A percentile compares a stretch with the other conserved stretches of the same genome.
Conservation (phyloP, 2,329 filamentous ascomycete genomes). For the Aspergillus pseudoglaucus region DNA sequence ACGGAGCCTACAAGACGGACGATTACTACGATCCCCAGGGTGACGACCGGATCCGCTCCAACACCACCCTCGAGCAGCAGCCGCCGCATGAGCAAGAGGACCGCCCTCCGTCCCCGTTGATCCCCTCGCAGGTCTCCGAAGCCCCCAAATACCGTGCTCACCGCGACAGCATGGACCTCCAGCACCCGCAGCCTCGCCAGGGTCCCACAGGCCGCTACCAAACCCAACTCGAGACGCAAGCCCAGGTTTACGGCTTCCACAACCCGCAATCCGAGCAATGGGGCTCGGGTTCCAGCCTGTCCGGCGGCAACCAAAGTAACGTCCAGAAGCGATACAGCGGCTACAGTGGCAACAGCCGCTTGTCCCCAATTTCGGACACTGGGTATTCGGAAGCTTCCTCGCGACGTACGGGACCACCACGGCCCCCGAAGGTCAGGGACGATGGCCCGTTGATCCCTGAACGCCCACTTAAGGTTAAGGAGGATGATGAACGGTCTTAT, state of each 20-base stretch:
- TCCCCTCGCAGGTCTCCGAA: conserved; percentile 52
- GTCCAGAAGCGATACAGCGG: conserved; percentile 20
- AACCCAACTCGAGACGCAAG: conserved; percentile 55
- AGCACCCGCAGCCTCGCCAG: conserved; percentile 59
- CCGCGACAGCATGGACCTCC: conserved; percentile 56
- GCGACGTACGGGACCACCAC: conserved; percentile 37
- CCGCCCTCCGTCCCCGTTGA: conserved; percentile 54
- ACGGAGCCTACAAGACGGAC: no score
- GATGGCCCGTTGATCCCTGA: conserved; percentile 55
- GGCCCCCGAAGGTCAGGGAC: conserved; percentile 50
- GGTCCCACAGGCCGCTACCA: conserved; percentile 58
- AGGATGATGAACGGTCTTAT: conserved; percentile 31
- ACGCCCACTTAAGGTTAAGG: conserved; percentile 35
- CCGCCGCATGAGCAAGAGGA: conserved; percentile 30
- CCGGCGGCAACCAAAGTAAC: conserved; percentile 23
- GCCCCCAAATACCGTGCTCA: conserved; percentile 61
- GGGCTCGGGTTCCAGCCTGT: conserved; percentile 39
- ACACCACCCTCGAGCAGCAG: conserved; percentile 34
- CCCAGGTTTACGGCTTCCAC: conserved; percentile 45
- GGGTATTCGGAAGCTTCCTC: conserved; percentile 41
- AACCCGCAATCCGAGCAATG: conserved; percentile 42
- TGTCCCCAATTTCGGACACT: conserved; percentile 43
- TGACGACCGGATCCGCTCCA: conserved; percentile 41
- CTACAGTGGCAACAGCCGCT: conserved; percentile 32
- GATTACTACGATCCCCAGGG: conserved; percentile 37